Base-by-base conservation (phyloP, 164 flowering plant species). In the Litsea cubeba region DNA sequence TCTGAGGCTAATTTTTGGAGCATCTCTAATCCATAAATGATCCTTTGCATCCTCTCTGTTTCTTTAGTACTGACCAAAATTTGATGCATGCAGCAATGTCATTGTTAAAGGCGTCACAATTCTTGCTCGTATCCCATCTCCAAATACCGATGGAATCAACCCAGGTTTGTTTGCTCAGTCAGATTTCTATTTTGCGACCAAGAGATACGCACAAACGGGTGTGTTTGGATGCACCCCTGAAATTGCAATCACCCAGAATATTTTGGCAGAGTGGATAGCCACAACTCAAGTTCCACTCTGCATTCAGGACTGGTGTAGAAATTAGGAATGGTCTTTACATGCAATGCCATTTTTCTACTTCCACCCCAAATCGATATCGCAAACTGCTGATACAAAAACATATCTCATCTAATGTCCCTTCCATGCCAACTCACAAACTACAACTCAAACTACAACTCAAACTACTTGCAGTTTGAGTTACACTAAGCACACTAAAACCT, bases 131-230 rank as follows among this genome's bases (percentile, higher is more conserved):
- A 60, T 82, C 3, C 78, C 72, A 63, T 87, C 91, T 70, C 92
- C 97, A 11, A 92, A 92, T 81, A 92, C 97, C 2, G 97, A 90
- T 78, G 97, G 97, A 3, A 90, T 92, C 46, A 73, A 90, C 74
- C 95, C 97, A 79, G 93, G 91, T 87, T 50, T 50, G n/a, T 68
- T 18, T 35, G 50, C 8, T 25, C 35, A 25, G 4, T 63, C 66
- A 63, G 28, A 63, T 63, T 63, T 18, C 40, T 25, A 11, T 26
- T 18, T 20, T 25, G 17, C 20, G 1, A 24, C 1, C 60, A 40
- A 40, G 46, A 8, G 46, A 40, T 40, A 7, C 46, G 7, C 12
- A 10, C 10, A 12, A 68, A 68, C 1, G 17, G 30, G 23, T 20
- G 23, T 15, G 46, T 20, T 68, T 46, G 35, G 20, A 17, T 18